phyloP scores from a whole-genome alignment of 106 monocot genomes.

The Dendrobium huoshanense region DNA sequence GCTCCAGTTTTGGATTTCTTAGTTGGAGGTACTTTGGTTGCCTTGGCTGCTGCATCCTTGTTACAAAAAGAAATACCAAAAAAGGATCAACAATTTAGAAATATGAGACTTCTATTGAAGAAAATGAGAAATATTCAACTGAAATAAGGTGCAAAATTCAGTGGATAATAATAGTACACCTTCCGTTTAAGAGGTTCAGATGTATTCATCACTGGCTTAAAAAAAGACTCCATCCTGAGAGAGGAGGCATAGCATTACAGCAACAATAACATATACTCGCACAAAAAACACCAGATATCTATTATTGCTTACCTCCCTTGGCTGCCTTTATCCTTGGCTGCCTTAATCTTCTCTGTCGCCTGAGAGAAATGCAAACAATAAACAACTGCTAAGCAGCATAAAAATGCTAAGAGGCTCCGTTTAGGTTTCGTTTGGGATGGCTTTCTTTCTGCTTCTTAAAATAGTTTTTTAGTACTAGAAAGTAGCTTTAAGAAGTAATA shows the following conservation, averaged over 20 bases:
- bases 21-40: background rate
- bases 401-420: background rate
- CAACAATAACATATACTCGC: background rate
- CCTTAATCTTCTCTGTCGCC: constrained; percentile 91
- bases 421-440: too few relatives aligned
- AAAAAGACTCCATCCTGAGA: constrained; percentile 86
- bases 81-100: background rate
- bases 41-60: constrained; percentile 4
- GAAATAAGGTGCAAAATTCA: background rate
- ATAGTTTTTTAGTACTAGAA: too few relatives aligned
- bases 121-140: background rate
- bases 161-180: constrained; percentile 24
- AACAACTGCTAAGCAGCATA: background rate
- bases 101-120: background rate
- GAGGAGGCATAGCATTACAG: constrained; percentile 4
- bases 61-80: background rate
- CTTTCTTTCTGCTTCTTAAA: too few relatives aligned
- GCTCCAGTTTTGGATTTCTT: constrained; percentile 14
- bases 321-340: constrained; percentile 81
- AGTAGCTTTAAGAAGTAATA: too few relatives aligned
- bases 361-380: constrained; percentile 14
- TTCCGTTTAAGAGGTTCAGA: constrained; percentile 70
- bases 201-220: constrained; percentile 55
- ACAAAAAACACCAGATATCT: background rate
- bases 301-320: constrained; percentile 55